Percentiles rank a stretch among this genome's conserved stretches.
Evolutionary conservation across 495 filamentous ascomycete genomes (phyloP).

Genomic region (Usnea hakonensis): DNA sequence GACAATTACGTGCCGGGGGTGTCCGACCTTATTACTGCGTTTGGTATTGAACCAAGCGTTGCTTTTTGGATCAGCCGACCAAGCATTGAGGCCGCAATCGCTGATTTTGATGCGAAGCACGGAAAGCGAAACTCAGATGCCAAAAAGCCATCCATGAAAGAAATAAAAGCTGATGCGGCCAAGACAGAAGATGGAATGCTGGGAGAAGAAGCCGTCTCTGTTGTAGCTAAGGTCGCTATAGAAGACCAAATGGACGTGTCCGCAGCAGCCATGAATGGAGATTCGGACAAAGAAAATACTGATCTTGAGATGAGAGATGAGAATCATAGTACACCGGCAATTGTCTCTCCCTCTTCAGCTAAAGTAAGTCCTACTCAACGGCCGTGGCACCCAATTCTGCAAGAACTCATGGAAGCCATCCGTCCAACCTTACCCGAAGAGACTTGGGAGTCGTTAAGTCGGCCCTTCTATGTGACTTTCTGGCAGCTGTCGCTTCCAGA

Average conservation of each 20-base stretch:
- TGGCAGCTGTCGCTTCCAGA: constrained; percentile 85
- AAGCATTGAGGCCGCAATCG: constrained; percentile 53
- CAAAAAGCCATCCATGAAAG: constrained; percentile 20
- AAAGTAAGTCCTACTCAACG: constrained; percentile 16
- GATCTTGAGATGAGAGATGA: constrained; percentile 1
- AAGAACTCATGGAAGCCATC: constrained; percentile 64
- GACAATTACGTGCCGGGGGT: constrained; percentile 73
- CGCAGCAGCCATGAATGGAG: neutral
- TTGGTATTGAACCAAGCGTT: constrained; percentile 68
- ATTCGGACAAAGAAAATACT: neutral
- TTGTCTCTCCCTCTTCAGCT: neutral
- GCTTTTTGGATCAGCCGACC: constrained; percentile 82
- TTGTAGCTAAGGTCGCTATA: neutral
- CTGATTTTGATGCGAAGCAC: constrained; percentile 34
- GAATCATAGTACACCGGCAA: constrained; percentile 1
- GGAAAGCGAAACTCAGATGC: constrained; percentile 10
- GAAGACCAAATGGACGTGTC: constrained; percentile 8
- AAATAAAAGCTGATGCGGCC: constrained; percentile 16
- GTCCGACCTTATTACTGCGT: constrained; percentile 63
- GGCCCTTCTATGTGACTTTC: constrained; percentile 82
- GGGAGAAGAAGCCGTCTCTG: constrained; percentile 1
- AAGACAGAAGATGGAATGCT: constrained; percentile 23
- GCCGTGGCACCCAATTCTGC: constrained; percentile 66
- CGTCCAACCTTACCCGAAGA: constrained; percentile 51
- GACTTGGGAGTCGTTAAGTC: constrained; percentile 58